A percentile compares a stretch with the other conserved stretches of the same genome.
Conservation (phyloP, 768 basidiomycete genomes). For the Lactarius pseudohatsudake region DNA sequence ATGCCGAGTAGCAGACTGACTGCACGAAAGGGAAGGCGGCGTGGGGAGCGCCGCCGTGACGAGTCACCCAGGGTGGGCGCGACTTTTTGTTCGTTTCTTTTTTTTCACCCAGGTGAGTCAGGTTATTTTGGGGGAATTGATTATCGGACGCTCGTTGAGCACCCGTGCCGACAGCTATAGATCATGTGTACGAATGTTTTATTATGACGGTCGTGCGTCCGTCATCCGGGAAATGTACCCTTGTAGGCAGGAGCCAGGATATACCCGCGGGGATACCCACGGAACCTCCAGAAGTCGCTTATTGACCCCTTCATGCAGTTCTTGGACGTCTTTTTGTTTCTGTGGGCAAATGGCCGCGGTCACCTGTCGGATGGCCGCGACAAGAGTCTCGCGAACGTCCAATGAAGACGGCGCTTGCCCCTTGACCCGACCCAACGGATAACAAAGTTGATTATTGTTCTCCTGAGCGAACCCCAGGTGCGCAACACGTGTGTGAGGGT, state of each 20-base stretch:
- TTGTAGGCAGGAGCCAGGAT: slow-evolving; percentile 14
- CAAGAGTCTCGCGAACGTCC: slow-evolving; percentile 13
- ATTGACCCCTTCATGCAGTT: slow-evolving; percentile 19
- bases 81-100: neutral
- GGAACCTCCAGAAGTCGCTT: slow-evolving; percentile 18
- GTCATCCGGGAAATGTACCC: slow-evolving; percentile 23
- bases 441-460: slow-evolving; percentile 24
- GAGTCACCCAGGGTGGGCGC: slow-evolving; percentile 2
- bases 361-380: slow-evolving; percentile 15
- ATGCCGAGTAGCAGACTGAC: slow-evolving; percentile 14
- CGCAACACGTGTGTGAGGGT: slow-evolving; percentile 19
- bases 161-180: slow-evolving; percentile 18
- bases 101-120: slow-evolving; percentile 11
- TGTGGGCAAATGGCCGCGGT: slow-evolving; percentile 24
- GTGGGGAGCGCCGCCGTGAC: neutral
- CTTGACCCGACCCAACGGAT: slow-evolving; percentile 24
- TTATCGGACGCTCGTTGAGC: slow-evolving; percentile 13
- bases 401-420: slow-evolving; percentile 21
- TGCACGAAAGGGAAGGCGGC: neutral
- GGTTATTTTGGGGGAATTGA: neutral
- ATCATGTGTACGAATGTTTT: slow-evolving; percentile 21
- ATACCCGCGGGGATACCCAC: slow-evolving; percentile 27
- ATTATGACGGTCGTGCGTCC: slow-evolving; percentile 6
- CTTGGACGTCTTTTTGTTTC: slow-evolving; percentile 27
- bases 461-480: slow-evolving; percentile 15